Base-by-base conservation (phyloP, 495 filamentous ascomycete species). In the Penicillium psychrofluorescens region DNA sequence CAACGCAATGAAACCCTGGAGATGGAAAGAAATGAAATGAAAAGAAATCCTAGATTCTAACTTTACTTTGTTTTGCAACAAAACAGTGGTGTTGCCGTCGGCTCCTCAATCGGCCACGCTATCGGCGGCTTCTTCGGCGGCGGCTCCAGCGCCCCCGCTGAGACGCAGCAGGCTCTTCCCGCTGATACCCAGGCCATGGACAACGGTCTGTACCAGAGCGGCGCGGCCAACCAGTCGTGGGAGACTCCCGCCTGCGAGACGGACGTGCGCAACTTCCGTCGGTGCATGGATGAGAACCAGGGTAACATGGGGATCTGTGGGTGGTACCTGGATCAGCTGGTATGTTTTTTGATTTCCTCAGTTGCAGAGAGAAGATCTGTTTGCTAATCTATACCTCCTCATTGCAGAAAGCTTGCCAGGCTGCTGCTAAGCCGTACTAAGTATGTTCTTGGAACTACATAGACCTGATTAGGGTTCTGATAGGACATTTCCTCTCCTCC, bases 251-350 rank as follows among this genome's bases (percentile, higher is more conserved):
- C 83, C 70, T 98, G 92, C 68, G 78, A 81, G 43, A 76, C 71
- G 11, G 90, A 94, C 53, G 84, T 88, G 27, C 81, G 80, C 65
- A 76, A 76, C 67, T 95, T 98, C 79, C 88, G 88, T 49, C 81
- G 84, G 69, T 98, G 92, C 78, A 80, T 98, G 80, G 89, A 96
- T 60, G 84, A 98, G 54, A 84, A 98, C 65, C 66, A 80, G 56
- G 94, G 94, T 44, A 85, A 92, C 64, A 82, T 97, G 84, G 83
- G 85, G 63, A 95, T 95, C 56, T 98, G 92, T 71, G 81, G 83
- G 49, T 98, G 92, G 92, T 98, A 98, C 64, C 67, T 98, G 55
- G 91, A 97, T 66, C 92, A 98, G 78, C 73, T 98, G 63, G 76
- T 81, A 67, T 40, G 64, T 65, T 45, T 13, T 50, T 35, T 34